phyloP scores from a whole-genome alignment of 371 early-diverging fungal genomes.

The Mortierella sp. region DNA sequence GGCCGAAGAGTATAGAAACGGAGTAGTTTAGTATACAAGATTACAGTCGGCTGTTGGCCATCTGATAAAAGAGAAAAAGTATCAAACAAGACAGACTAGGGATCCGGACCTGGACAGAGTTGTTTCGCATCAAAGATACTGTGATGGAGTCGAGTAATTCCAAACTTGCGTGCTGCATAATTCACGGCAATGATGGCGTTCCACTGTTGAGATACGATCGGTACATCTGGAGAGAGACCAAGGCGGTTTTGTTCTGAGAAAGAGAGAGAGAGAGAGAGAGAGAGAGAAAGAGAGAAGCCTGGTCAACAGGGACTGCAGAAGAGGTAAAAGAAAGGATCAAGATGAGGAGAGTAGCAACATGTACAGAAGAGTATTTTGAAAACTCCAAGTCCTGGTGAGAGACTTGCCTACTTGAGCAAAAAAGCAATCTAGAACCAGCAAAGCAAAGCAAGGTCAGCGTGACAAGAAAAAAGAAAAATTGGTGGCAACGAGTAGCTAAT shows the following conservation, averaged over 20 bases:
- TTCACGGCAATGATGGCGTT: conserved; percentile 83
- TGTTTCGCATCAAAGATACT: conserved; percentile 67
- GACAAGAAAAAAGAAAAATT: conserved; percentile 7
- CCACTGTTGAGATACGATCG: conserved; percentile 94
- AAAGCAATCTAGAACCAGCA: conserved; percentile 69
- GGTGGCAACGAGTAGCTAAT: background rate
- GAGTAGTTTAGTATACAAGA: background rate
- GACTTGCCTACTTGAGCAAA: conserved; percentile 83
- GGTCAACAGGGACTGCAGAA: too few species aligned
- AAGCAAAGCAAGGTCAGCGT: conserved; percentile 1
- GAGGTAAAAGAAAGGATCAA: too few species aligned
- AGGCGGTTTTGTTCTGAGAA: conserved; percentile 77
- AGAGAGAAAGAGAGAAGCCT: background rate
- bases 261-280: background rate
- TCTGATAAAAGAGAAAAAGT: background rate
- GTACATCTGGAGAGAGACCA: conserved; percentile 71
- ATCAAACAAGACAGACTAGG: background rate
- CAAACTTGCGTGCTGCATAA: conserved; percentile 66
- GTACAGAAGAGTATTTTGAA: too few species aligned
- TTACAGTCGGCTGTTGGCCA: background rate
- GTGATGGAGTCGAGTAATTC: conserved; percentile 57
- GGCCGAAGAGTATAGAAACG: background rate
- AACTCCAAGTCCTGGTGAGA: too few species aligned
- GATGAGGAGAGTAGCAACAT: too few species aligned
- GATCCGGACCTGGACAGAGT: conserved; percentile 68